These are phyloP conservation scores for Melastoma candidum DNA, from an alignment of 441 rosid genomes.

Conservation along the genomic window DNA sequence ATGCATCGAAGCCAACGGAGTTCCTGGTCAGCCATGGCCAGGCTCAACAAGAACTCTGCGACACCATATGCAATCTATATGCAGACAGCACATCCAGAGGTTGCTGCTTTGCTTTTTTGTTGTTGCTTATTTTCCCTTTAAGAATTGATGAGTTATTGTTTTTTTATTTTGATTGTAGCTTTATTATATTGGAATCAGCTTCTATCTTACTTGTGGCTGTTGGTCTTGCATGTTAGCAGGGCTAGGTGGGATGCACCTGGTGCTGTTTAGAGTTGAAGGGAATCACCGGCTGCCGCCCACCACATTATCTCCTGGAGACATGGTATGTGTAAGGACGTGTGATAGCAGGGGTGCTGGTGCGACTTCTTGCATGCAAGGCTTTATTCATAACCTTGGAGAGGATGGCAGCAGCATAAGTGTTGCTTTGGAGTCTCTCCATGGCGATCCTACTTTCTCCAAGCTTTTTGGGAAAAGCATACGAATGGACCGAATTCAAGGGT, in stretches of 20 bases:
- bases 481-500: slow-evolving; percentile 82
- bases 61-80: slow-evolving; percentile 84
- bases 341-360: slow-evolving; percentile 88
- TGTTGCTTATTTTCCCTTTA: neutral
- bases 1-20: slow-evolving; percentile 66
- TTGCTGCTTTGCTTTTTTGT: slow-evolving; percentile 16
- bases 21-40: slow-evolving; percentile 92
- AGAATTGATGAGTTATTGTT: neutral
- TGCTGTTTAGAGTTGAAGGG: slow-evolving; percentile 72
- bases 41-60: slow-evolving; percentile 92
- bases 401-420: slow-evolving; percentile 94
- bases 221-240: slow-evolving; percentile 34
- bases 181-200: neutral
- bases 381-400: slow-evolving; percentile 84
- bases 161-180: neutral
- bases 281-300: slow-evolving; percentile 89
- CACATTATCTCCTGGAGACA: slow-evolving; percentile 92
- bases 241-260: slow-evolving; percentile 90
- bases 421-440: slow-evolving; percentile 91
- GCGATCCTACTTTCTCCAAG: slow-evolving; percentile 94
- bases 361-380: slow-evolving; percentile 81
- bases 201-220: neutral
- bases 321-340: slow-evolving; percentile 89
- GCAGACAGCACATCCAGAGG: slow-evolving; percentile 88
- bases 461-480: slow-evolving; percentile 83